These are phyloP conservation scores for Aspergillus costaricaensis DNA, from an alignment of 2,329 filamentous ascomycete species.

Conservation along the genomic window DNA sequence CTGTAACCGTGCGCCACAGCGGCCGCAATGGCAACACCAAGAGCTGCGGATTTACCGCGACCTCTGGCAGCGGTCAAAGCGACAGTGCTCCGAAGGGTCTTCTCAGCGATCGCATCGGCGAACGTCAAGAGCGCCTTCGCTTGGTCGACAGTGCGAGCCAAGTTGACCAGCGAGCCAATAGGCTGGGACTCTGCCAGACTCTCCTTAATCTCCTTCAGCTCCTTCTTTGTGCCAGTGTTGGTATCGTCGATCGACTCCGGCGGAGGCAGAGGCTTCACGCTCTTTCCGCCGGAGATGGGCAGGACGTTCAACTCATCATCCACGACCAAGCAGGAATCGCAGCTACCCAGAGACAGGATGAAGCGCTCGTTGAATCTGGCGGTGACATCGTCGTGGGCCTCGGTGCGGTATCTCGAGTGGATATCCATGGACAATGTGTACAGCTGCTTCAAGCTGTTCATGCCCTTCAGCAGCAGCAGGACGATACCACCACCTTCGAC, in stretches of 20 bases:
- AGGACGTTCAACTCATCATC: slow-evolving; percentile 98
- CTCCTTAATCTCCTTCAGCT: slow-evolving; percentile 86
- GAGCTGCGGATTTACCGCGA: slow-evolving; percentile 92
- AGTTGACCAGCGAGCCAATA: slow-evolving; percentile 76
- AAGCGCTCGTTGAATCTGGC: slow-evolving; percentile 98
- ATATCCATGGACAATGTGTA: slow-evolving; percentile 98
- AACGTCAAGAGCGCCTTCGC: slow-evolving; percentile 97
- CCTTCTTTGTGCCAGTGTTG: slow-evolving; percentile 67
- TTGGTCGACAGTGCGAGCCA: slow-evolving; percentile 91
- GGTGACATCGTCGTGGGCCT: slow-evolving; percentile 92
- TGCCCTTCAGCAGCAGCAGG: slow-evolving; percentile 86
- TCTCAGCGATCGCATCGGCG: slow-evolving; percentile 93
- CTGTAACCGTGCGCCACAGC: slow-evolving; percentile 96
- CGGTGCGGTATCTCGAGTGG: slow-evolving; percentile 92
- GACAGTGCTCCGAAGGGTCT: slow-evolving; percentile 91
- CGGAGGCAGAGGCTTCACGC: slow-evolving; percentile 78
- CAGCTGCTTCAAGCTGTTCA: slow-evolving; percentile 95
- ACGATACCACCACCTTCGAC: slow-evolving; percentile 95
- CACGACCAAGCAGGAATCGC: slow-evolving; percentile 90
- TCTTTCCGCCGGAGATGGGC: slow-evolving; percentile 93
- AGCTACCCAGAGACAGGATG: slow-evolving; percentile 91
- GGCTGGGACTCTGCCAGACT: slow-evolving; percentile 81
- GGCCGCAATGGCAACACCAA: slow-evolving; percentile 91
- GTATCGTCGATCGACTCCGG: slow-evolving; percentile 72
- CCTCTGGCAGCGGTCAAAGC: slow-evolving; percentile 91